Evolutionary conservation across 345 rosid genomes (phyloP), one percentile per base, ranked within the genome.

Genomic region (Microthlaspi erraticum): DNA sequence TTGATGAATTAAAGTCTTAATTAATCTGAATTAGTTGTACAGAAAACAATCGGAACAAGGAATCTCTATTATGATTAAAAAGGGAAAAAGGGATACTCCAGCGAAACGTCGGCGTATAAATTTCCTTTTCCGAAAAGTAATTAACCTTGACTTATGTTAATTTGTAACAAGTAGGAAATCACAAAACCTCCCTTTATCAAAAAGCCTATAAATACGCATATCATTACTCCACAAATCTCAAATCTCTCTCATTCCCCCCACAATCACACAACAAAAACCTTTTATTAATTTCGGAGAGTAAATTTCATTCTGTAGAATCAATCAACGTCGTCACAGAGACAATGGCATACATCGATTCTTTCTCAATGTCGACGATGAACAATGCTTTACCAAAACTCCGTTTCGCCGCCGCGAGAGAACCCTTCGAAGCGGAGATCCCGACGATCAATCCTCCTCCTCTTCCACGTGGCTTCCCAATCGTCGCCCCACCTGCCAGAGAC

Each of bases 311-410:
- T 26, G 29, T 26, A 26, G 29, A 26, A 26, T 26, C 29, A 26
- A 26, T 26, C 29, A 26, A 26, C 29, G 29, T 26, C 29, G 29
- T 26, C 29, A 26, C 4, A 5, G 4, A 26, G 29, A 26, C 29
- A 26, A 49, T 58, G 46, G 46, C 46, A 37, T 19, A 38, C 63
- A 16, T 5, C 6, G 46, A 58, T 58, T 13, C 11, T 6, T 36
- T 58, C 13, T 58, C 63, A 38, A 19, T 26, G 17, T 58, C 64
- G 6, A 58, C 64, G 7, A 38, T 58, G 64, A 33, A 12, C 18
- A 20, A 58, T 26, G 29, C 29, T 26, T 26, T 26, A 26, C 29
- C 29, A 26, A 3, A 26, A 26, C 4, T 19, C 8, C 46, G 20
- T 36, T 56, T 29, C n/a, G 3, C 53, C 16, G 7, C 51, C 33